A percentile compares a stretch with the other conserved stretches of the same genome.
Conservation (phyloP, 768 basidiomycete genomes). For the Termitomyces sp. region DNA sequence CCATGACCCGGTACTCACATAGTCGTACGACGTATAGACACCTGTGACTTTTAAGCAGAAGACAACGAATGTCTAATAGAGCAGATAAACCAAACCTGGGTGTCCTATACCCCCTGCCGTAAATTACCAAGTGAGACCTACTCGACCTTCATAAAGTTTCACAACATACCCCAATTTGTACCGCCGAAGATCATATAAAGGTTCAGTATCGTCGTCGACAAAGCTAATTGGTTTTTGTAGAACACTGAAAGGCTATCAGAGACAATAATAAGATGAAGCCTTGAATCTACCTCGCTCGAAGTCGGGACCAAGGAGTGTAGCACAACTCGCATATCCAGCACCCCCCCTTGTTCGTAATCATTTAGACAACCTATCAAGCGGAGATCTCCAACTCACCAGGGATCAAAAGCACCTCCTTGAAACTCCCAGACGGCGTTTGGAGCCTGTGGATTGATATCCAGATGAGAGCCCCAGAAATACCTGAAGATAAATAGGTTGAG, state of each 20-base stretch:
- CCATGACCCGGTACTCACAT: slow-evolving; percentile 23
- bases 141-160: not conserved
- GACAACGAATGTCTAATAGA: not conserved
- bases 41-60: slow-evolving; percentile 20
- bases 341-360: slow-evolving; percentile 33
- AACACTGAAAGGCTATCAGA: slow-evolving; percentile 32
- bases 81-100: slow-evolving; percentile 24
- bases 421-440: slow-evolving; percentile 42
- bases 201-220: slow-evolving; percentile 46
- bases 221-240: slow-evolving; percentile 44
- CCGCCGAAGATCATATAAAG: slow-evolving; percentile 53
- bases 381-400: slow-evolving; percentile 28
- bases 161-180: slow-evolving; percentile 42
- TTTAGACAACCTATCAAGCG: not conserved
- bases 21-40: slow-evolving; percentile 44
- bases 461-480: slow-evolving; percentile 38
- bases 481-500: slow-evolving; percentile 16
- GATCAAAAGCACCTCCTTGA: slow-evolving; percentile 53
- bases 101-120: slow-evolving; percentile 30
- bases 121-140: not conserved
- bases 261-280: not conserved
- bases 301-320: slow-evolving; percentile 34
- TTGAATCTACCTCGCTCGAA: slow-evolving; percentile 38
- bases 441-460: slow-evolving; percentile 32
- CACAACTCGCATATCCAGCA: slow-evolving; percentile 30